These are phyloP conservation scores for Claviceps lovelessii DNA, from an alignment of 2,329 filamentous ascomycete genomes.

Conservation along the genomic window DNA sequence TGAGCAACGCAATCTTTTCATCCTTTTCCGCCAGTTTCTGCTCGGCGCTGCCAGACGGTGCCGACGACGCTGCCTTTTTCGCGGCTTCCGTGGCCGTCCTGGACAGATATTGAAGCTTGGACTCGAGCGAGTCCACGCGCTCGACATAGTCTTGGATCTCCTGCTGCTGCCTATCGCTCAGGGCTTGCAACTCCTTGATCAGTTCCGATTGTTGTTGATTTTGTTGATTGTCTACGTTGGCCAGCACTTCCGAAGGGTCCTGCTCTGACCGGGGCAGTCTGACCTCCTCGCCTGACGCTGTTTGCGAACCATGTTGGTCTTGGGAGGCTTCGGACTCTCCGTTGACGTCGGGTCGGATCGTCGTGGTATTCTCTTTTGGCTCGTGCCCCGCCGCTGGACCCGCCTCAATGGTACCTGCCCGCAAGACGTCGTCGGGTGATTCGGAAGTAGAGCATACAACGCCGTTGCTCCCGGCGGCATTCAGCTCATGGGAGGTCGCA, in stretches of 20 bases:
- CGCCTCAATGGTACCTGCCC: background rate
- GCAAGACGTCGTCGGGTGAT: background rate
- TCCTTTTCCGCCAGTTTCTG: constrained; percentile 81
- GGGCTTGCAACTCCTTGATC: constrained; percentile 12
- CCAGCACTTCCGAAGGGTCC: background rate
- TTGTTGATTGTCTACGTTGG: background rate
- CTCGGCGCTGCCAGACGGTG: constrained; percentile 51
- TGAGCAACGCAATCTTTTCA: constrained; percentile 72
- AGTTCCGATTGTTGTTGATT: background rate
- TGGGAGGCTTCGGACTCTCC: background rate
- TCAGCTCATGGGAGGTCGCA: background rate
- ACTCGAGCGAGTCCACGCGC: constrained; percentile 78
- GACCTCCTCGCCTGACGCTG: background rate
- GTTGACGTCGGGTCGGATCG: background rate
- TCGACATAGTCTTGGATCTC: constrained; percentile 76
- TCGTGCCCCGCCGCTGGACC: background rate
- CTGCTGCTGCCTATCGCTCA: constrained; percentile 44
- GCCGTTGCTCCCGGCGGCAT: background rate
- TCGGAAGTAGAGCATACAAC: background rate
- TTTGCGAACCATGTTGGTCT: background rate
- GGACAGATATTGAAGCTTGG: constrained; percentile 79
- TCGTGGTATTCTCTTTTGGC: background rate
- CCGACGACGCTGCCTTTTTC: constrained; percentile 48
- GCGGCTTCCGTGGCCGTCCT: constrained; percentile 66
- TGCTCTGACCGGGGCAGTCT: background rate